Conservation (phyloP, 257 asterid genomes). For the Vinca minor region DNA sequence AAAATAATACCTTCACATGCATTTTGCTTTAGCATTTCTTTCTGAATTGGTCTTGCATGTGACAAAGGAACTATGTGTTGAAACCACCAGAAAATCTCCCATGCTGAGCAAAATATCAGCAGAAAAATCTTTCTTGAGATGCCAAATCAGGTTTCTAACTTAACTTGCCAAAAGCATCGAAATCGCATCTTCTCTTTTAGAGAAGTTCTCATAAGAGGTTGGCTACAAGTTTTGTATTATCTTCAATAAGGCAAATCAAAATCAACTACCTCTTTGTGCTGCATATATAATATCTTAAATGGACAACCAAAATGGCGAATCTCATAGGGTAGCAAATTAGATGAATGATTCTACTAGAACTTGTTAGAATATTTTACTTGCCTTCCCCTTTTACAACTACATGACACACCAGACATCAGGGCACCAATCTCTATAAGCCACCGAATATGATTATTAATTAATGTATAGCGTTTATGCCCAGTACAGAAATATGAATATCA, state of each 20-base stretch:
- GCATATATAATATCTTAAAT: no score
- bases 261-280: no score
- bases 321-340: not conserved
- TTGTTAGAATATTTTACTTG: not conserved
- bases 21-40: not conserved
- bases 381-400: not conserved
- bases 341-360: not conserved
- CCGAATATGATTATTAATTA: not conserved
- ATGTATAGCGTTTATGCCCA: not conserved
- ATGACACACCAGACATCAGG: not conserved
- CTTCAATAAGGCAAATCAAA: no score
- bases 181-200: no score
- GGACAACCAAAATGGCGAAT: not conserved
- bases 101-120: not conserved
- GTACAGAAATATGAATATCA: not conserved
- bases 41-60: not conserved
- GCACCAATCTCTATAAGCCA: not conserved
- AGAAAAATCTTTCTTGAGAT: not conserved
- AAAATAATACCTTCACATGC: not conserved
- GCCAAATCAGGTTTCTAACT: not conserved
- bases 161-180: no score
- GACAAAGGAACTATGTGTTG: not conserved
- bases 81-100: not conserved
- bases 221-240: no score
- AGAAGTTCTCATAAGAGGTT: no score